These are phyloP conservation scores for Trichophyton simii DNA, from an alignment of 2,329 filamentous ascomycete species.

Conservation along the genomic window DNA sequence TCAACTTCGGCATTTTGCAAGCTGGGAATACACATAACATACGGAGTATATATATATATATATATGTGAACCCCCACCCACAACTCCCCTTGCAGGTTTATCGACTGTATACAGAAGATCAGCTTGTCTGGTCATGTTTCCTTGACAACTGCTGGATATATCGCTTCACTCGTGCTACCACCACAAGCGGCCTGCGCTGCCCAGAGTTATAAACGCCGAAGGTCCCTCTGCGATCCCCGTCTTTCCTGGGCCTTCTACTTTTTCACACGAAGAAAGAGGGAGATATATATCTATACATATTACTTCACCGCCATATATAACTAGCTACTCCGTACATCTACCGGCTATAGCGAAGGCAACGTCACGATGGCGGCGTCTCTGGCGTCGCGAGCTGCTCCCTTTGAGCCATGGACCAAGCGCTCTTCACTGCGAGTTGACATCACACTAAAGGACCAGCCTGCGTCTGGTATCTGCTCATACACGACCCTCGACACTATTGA, in stretches of 20 bases:
- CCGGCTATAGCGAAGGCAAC: not conserved
- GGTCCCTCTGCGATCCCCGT: not conserved
- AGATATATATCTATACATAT: too few species aligned
- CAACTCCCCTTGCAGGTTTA: not conserved
- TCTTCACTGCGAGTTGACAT: conserved; percentile 7
- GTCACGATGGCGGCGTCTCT: not conserved
- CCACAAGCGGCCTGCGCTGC: not conserved
- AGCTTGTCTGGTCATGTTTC: not conserved
- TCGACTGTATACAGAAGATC: not conserved
- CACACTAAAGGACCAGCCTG: conserved; percentile 2
- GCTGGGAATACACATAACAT: not conserved
- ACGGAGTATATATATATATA: not conserved
- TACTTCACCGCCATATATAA: too few species aligned
- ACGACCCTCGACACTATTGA: conserved; percentile 23
- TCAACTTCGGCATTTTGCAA: not conserved
- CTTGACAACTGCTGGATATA: not conserved
- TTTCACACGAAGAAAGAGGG: too few species aligned
- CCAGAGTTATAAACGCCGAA: not conserved
- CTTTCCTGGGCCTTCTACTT: not conserved
- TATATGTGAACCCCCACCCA: not conserved
- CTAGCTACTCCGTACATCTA: too few species aligned
- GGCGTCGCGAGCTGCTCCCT: not conserved
- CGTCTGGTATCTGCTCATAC: conserved; percentile 15
- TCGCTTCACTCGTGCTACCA: not conserved
- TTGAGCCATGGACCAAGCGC: conserved; percentile 6